Conservation (phyloP, 1,139 yeast species). For the Candida smagusa region DNA sequence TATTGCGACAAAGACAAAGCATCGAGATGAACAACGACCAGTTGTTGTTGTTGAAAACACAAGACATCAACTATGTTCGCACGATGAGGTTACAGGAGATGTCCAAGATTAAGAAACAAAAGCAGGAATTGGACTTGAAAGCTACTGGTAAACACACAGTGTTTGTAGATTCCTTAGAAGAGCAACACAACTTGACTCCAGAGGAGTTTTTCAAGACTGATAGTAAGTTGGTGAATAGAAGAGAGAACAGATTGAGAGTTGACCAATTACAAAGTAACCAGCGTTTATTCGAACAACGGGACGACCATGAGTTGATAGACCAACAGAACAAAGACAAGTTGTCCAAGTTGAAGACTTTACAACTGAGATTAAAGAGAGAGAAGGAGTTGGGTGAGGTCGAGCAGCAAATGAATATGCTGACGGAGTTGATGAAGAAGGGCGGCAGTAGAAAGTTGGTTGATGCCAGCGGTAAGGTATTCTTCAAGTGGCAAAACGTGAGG, state of each 20-base stretch:
- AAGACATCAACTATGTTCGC: constrained; percentile 81
- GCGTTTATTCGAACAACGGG: constrained; percentile 22
- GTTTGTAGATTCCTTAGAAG: constrained; percentile 65
- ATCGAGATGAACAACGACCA: constrained; percentile 68
- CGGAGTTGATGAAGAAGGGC: constrained; percentile 89
- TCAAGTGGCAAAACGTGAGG: constrained; percentile 85
- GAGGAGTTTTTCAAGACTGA: constrained; percentile 71
- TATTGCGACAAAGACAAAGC: constrained; percentile 64
- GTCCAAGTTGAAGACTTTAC: constrained; percentile 52
- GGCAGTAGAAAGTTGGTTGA: constrained; percentile 72
- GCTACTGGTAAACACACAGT: constrained; percentile 77
- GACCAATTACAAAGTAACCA: constrained; percentile 54
- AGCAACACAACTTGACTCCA: constrained; percentile 58
- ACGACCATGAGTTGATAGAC: constrained; percentile 35
- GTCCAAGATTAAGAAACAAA: constrained; percentile 59
- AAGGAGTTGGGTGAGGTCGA: constrained; percentile 65
- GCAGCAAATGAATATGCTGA: constrained; percentile 68
- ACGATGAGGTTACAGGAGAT: constrained; percentile 71
- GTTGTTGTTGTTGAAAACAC: constrained; percentile 79
- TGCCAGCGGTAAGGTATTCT: constrained; percentile 63
- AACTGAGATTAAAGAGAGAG: constrained; percentile 65
- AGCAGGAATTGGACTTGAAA: constrained; percentile 51
- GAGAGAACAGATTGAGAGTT: constrained; percentile 68
- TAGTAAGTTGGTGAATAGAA: constrained; percentile 53
- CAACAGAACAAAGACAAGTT: constrained; percentile 53